Base-by-base conservation (phyloP, 2,329 filamentous ascomycete species). In the Phialophora tarda region DNA sequence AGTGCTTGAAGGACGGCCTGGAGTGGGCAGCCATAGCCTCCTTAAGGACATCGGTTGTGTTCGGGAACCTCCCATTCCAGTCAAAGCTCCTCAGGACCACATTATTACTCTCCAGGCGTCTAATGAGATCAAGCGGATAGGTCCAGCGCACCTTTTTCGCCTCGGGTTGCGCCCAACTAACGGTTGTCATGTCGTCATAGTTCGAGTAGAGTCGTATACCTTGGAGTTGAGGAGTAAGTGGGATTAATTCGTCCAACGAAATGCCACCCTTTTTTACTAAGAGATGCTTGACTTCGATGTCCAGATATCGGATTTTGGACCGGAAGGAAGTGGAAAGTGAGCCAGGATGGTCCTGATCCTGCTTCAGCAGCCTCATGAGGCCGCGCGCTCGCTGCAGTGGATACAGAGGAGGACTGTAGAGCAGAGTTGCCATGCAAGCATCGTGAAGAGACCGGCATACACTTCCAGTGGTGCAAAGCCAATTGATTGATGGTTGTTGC, bases 191-290 rank as follows among this genome's bases (percentile, higher is more conserved):
- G 44, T 75, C 74, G 73, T 96, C 91, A 57, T 85, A 82, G 11
- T 84, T 84, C 71, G 93, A 90, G 69, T 88, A 89, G 17, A 97
- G 83, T 64, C 92, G 86, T 34, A 97, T 78, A 57, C 89, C 84
- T 59, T 84, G 84, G 17, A 97, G 81, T 56, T 87, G 87, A 0
- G 89, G 88, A 5, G 92, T 83, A 54, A 85, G 82, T 48, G 82
- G 81, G 23, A 96, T 80, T 58, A 96, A 77, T 28, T 81, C 78
- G 47, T 80, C 75, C 23, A 91, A 74, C 66, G 88, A 83, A 63
- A 88, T 80, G 73, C 84, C 84, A 60, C 82, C 83, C 71, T 80
- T 79, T 68, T 86, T 84, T 48, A 82, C 78, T 59, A 87, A 82
- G 65, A 79, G 84, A 72, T 76, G 84, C 44, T 82, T 84, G 11